Evolutionary conservation across 805 yeast genomes (phyloP).

Genomic region (Schwanniomyces vanrijiae): DNA sequence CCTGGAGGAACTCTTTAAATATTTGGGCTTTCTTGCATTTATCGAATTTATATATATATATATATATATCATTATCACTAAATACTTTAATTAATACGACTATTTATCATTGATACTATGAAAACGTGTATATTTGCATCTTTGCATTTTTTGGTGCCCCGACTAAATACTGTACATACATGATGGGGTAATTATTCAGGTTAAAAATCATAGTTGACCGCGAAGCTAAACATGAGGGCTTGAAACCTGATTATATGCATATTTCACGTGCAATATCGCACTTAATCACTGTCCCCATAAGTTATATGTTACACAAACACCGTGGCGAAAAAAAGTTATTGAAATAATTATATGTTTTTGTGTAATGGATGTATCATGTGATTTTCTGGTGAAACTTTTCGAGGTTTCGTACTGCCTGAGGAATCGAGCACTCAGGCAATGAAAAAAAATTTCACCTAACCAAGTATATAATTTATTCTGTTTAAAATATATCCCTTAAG

Average conservation of each 20-base stretch:
- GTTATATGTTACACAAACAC: not conserved
- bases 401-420: not conserved
- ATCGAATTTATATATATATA: not conserved
- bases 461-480: slow-evolving; percentile 9
- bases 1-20: slow-evolving; percentile 43
- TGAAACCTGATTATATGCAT: not conserved
- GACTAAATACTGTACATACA: not conserved
- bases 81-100: not conserved
- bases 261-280: not conserved
- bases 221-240: not conserved
- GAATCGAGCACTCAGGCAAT: not conserved
- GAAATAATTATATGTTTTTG: not conserved
- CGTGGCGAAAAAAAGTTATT: not conserved
- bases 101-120: not conserved
- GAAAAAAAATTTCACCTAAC: slow-evolving; percentile 3
- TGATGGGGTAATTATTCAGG: not conserved
- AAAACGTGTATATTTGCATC: not conserved
- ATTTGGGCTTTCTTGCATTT: too few species aligned
- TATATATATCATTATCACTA: too few species aligned
- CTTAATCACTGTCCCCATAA: not conserved
- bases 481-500: slow-evolving; percentile 6
- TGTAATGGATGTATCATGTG: not conserved
- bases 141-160: not conserved
- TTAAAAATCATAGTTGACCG: too few species aligned
- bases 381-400: not conserved